phyloP scores from a whole-genome alignment of 805 yeast genomes.

The Brettanomyces sp. region DNA sequence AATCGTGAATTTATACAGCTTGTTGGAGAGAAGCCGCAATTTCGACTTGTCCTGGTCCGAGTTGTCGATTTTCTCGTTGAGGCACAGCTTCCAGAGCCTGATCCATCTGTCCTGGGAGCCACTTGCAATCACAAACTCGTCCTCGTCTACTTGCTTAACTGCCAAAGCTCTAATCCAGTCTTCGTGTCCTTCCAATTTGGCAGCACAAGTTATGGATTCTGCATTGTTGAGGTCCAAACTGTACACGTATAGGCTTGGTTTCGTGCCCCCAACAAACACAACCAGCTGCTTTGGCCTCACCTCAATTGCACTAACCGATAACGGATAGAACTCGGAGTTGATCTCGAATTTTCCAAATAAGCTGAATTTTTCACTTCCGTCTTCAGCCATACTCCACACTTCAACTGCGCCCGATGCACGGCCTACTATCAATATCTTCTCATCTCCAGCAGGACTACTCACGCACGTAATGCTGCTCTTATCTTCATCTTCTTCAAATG shows the following conservation, averaged over 20 bases:
- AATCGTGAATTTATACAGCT: constrained; percentile 50
- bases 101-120: constrained; percentile 93
- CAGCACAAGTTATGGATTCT: constrained; percentile 23
- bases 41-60: constrained; percentile 43
- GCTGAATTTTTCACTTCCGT: constrained; percentile 11
- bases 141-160: constrained; percentile 36
- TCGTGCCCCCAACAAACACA: constrained; percentile 70
- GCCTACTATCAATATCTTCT: constrained; percentile 44
- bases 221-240: constrained; percentile 27
- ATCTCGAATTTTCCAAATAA: constrained; percentile 26
- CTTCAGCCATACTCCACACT: constrained; percentile 36
- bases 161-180: constrained; percentile 85
- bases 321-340: constrained; percentile 41
- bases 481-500: constrained; percentile 8
- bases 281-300: constrained; percentile 29
- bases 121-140: constrained; percentile 61
- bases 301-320: constrained; percentile 27
- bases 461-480: not conserved
- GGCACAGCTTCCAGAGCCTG: constrained; percentile 72
- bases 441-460: constrained; percentile 4
- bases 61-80: constrained; percentile 46
- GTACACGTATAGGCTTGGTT: constrained; percentile 42
- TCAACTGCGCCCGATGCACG: constrained; percentile 51
- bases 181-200: constrained; percentile 79
- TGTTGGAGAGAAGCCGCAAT: constrained; percentile 55